These are phyloP conservation scores for Auricularia sp. DNA, from an alignment of 768 basidiomycete genomes.

Conservation along the genomic window DNA sequence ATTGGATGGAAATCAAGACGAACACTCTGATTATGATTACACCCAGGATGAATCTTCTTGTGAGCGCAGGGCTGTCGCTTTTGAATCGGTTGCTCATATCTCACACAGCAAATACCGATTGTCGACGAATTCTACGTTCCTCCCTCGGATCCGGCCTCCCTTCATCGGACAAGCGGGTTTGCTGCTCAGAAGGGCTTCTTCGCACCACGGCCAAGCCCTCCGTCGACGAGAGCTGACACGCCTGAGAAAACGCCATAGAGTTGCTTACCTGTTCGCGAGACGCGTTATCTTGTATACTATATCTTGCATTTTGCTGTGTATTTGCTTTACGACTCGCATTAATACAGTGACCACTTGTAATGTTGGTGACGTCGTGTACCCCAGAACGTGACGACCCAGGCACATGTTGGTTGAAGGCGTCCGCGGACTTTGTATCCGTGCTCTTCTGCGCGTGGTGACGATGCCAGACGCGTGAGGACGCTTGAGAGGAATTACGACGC, in stretches of 20 bases:
- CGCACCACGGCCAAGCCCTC: slow-evolving; percentile 34
- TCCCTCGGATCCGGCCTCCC: slow-evolving; percentile 66
- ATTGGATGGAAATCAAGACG: slow-evolving; percentile 99
- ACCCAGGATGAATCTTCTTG: slow-evolving; percentile 58
- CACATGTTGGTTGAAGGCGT: not conserved
- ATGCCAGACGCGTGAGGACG: not conserved
- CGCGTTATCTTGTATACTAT: not conserved
- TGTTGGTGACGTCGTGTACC: not conserved
- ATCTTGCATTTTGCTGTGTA: not conserved
- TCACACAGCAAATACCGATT: slow-evolving; percentile 82
- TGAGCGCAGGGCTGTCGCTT: not conserved
- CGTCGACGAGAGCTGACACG: not conserved
- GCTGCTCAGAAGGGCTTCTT: slow-evolving; percentile 82
- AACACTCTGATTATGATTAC: slow-evolving; percentile 95
- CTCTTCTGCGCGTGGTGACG: not conserved
- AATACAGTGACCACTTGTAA: not conserved
- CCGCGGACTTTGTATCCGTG: not conserved
- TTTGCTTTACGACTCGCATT: not conserved
- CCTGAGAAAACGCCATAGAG: not conserved
- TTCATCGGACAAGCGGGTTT: slow-evolving; percentile 65
- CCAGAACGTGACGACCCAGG: not conserved
- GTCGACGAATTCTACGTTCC: slow-evolving; percentile 88
- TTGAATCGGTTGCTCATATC: slow-evolving; percentile 31
- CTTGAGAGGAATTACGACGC: not conserved
- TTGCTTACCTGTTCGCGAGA: not conserved